phyloP scores from a whole-genome alignment of 345 rosid species.

The Lepidium didymum region DNA sequence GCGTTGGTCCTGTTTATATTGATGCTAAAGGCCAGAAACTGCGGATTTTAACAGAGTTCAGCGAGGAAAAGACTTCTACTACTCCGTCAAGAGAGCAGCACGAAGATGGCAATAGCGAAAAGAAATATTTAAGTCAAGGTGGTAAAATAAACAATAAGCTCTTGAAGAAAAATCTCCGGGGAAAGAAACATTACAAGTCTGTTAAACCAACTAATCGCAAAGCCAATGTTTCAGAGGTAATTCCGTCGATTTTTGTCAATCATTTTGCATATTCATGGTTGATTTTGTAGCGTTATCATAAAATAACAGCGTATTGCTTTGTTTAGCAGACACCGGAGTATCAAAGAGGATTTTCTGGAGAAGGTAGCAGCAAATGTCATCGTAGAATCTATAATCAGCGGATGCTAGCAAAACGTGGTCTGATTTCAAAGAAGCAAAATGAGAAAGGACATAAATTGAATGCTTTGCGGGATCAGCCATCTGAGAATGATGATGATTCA shows the following conservation, averaged over 20 bases:
- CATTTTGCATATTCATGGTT: background rate
- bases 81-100: constrained; percentile 3
- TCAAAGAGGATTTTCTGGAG: constrained; percentile 36
- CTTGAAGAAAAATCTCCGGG: constrained; percentile 41
- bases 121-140: constrained; percentile 33
- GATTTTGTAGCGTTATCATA: constrained; percentile 16
- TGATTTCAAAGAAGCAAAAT: constrained; percentile 42
- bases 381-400: constrained; percentile 53
- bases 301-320: constrained; percentile 24
- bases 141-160: constrained; percentile 34
- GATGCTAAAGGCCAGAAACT: constrained; percentile 83
- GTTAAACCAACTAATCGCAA: constrained; percentile 47
- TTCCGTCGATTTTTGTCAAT: background rate
- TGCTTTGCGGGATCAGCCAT: constrained; percentile 38
- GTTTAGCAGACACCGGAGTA: constrained; percentile 33
- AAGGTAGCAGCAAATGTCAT: constrained; percentile 38
- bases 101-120: background rate
- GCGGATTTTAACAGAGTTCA: constrained; percentile 64
- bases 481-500: constrained; percentile 42
- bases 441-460: constrained; percentile 37
- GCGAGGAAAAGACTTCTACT: constrained; percentile 19
- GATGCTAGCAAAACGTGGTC: constrained; percentile 54
- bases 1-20: constrained; percentile 75
- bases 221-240: constrained; percentile 50
- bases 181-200: constrained; percentile 47